Base-by-base conservation (phyloP, 2,329 filamentous ascomycete genomes). In the Basipetospora sp. region DNA sequence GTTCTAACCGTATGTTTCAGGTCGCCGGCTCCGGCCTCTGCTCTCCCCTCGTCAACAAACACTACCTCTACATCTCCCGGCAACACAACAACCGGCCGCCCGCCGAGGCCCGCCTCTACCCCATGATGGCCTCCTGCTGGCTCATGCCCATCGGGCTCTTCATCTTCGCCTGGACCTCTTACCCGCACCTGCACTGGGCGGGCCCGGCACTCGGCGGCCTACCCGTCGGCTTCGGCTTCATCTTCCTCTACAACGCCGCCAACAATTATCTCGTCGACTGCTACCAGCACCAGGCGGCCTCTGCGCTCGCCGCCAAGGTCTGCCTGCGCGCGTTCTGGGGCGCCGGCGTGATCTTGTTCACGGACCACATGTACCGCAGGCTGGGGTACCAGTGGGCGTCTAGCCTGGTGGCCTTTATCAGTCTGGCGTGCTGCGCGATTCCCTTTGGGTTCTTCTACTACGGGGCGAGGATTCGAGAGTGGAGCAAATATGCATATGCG, bases 381-480 rank as follows among this genome's bases (percentile, higher is more conserved):
- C 63, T 80, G 3, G 79, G 81, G 34, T 76, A 80, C 40, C 79
- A 86, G 58, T 87, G 81, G 82, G 82, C 79, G 1, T 74, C 68
- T 25, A 74, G 72, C 0, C 61, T 88, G 11, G 81, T 80, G 0
- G 83, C 75, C 1, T 87, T 88, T 58, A 62, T 88, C 3, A 72
- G 80, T 0, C 53, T 86, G 3, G 68, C 66, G 9, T 86, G 80
- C 54, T 62, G 84, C 14, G 80, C 82, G 0, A 78, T 82, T 49
- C 81, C 82, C 0, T 79, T 81, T 54, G 53, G 88, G 13, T 83
- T 88, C 56, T 82, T 81, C 60, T 75, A 69, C 47, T 84, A 83
- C 52, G 81, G 81, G 10, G 45, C 8, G 58, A 17, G 18, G 10
- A 41, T 40, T 25, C 31, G 38, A 18, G 33, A 35, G 38, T 25